phyloP scores from a whole-genome alignment of 306 rosid species.

The Cicer yamashitae region DNA sequence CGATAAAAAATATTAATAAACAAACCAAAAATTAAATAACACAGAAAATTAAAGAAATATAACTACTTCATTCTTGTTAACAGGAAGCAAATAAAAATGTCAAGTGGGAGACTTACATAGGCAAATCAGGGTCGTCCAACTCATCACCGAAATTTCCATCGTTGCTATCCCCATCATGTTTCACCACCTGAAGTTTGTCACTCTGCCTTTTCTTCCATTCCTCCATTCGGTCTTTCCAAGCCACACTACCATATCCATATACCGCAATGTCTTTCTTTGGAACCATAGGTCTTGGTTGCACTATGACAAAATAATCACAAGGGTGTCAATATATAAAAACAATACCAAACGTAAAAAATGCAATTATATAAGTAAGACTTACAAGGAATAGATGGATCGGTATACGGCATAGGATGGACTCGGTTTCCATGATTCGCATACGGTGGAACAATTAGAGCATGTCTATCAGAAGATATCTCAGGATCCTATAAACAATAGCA shows the following conservation, averaged over 20 bases:
- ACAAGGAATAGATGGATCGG: slow-evolving; percentile 74
- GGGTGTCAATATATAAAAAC: slow-evolving; percentile 34
- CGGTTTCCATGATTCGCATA: slow-evolving; percentile 70
- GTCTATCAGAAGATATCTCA: slow-evolving; percentile 80
- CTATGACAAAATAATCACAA: slow-evolving; percentile 47
- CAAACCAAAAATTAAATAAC: background rate
- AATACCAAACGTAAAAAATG: slow-evolving; percentile 17
- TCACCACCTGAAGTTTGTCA: slow-evolving; percentile 91
- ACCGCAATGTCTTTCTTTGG: slow-evolving; percentile 93
- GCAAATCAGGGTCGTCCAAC: slow-evolving; percentile 77
- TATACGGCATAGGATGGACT: slow-evolving; percentile 71
- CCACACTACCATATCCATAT: slow-evolving; percentile 97
- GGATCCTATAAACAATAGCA: slow-evolving; percentile 61
- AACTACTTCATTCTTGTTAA: background rate
- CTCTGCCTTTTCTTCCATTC: slow-evolving; percentile 92
- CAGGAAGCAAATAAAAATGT: no score
- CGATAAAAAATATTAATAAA: slow-evolving; percentile 18
- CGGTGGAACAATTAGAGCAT: slow-evolving; percentile 89
- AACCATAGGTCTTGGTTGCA: slow-evolving; percentile 96
- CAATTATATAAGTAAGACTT: slow-evolving; percentile 42
- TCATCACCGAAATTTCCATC: slow-evolving; percentile 67
- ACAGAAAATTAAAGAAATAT: slow-evolving; percentile 23
- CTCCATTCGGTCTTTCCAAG: slow-evolving; percentile 97
- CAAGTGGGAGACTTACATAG: slow-evolving; percentile 57
- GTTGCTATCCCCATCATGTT: slow-evolving; percentile 70